Conservation (phyloP, 768 basidiomycete species). For the Zangia roseola region DNA sequence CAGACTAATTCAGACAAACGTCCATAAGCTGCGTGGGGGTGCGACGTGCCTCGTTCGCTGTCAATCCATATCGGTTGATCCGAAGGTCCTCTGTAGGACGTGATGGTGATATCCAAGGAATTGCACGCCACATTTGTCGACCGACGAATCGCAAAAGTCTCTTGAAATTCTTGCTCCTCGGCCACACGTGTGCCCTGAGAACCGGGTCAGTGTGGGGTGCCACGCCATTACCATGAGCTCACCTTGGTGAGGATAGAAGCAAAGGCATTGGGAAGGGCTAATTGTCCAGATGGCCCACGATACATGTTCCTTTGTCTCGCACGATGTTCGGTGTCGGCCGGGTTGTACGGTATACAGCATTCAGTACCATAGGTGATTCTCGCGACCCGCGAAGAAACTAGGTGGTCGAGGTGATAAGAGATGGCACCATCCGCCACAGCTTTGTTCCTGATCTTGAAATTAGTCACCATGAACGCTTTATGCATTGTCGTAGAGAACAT, state of each 20-base stretch:
- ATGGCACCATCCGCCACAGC: conserved; percentile 55
- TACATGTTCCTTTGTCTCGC: conserved; percentile 32
- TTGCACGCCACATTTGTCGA: conserved; percentile 23
- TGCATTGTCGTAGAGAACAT: conserved; percentile 20
- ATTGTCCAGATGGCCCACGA: conserved; percentile 37
- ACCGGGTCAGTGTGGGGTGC: background rate
- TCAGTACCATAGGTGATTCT: conserved; percentile 49
- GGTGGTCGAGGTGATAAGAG: conserved; percentile 44
- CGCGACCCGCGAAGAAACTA: conserved; percentile 47
- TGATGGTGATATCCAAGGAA: conserved; percentile 22
- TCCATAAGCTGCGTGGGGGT: too few relatives aligned
- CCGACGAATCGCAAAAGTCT: conserved; percentile 33
- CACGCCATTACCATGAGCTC: background rate
- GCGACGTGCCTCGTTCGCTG: conserved; percentile 28
- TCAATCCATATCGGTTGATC: conserved; percentile 35
- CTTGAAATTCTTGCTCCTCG: conserved; percentile 45
- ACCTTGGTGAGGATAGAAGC: conserved; percentile 45
- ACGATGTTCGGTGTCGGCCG: conserved; percentile 40
- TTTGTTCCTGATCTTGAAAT: conserved; percentile 36
- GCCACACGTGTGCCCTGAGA: conserved; percentile 44
- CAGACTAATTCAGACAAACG: background rate
- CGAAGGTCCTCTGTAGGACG: conserved; percentile 31
- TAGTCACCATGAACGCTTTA: background rate
- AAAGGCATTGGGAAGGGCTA: conserved; percentile 41
- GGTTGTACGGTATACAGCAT: conserved; percentile 37